Percentiles rank a stretch among this genome's conserved stretches.
phyloP scores from a whole-genome alignment of 805 yeast species.

The Yamadazyma sp. region DNA sequence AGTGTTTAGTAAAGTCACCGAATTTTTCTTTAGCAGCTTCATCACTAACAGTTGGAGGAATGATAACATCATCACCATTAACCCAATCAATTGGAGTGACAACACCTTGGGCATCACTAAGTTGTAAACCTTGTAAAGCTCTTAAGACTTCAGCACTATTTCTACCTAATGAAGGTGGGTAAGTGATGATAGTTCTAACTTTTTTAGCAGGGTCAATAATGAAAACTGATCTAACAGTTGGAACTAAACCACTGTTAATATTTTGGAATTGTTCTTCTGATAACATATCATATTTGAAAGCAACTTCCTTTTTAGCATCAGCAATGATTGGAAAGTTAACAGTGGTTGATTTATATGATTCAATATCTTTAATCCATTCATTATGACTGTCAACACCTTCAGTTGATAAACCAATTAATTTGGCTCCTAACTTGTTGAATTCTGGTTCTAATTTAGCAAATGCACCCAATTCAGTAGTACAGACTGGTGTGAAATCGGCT shows the following conservation, averaged over 20 bases:
- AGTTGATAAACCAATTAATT: constrained; percentile 66
- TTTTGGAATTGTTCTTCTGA: constrained; percentile 65
- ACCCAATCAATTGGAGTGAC: constrained; percentile 76
- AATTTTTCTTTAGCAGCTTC: constrained; percentile 68
- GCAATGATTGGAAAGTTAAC: constrained; percentile 68
- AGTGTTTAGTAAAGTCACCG: constrained; percentile 80
- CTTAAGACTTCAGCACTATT: constrained; percentile 73
- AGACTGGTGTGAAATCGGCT: constrained; percentile 76
- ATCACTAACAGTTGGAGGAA: constrained; percentile 62
- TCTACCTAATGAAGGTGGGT: constrained; percentile 75
- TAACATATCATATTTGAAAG: constrained; percentile 64
- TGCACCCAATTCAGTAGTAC: constrained; percentile 78
- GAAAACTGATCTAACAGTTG: constrained; percentile 70
- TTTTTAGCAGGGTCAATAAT: constrained; percentile 66
- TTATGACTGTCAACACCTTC: constrained; percentile 60
- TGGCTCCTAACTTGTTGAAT: constrained; percentile 60
- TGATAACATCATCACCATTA: constrained; percentile 70
- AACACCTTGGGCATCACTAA: constrained; percentile 56
- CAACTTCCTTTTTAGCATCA: constrained; percentile 59
- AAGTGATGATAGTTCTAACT: constrained; percentile 59
- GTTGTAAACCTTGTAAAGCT: constrained; percentile 67
- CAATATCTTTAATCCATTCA: constrained; percentile 70
- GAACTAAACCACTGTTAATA: constrained; percentile 56
- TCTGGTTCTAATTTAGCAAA: constrained; percentile 70
- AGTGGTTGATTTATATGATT: constrained; percentile 34